Evolutionary conservation across 2,329 filamentous ascomycete species (phyloP), one percentile per base, ranked within the genome.

Genomic region (Pestalotiopsis sp.): DNA sequence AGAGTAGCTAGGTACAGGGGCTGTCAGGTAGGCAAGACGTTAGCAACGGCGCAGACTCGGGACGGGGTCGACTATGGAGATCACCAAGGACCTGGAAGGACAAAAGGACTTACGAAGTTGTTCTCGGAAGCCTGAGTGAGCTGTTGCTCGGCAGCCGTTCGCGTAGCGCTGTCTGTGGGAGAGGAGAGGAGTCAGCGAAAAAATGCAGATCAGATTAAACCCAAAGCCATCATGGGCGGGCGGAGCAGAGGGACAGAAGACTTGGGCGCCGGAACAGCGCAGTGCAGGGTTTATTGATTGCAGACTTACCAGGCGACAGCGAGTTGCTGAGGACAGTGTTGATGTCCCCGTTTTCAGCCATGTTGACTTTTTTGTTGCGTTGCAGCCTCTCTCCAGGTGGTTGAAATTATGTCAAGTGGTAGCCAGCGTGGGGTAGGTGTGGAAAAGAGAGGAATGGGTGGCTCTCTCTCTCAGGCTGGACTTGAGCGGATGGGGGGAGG

Each of bases 281-380:
- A 27, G 66, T 64, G 56, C 49, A 25, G 64, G 66, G 60, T 36
- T 9, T 36, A 36, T 36, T 9, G 6, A 36, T 36, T 36, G 36
- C 45, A 71, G 72, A 73, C 92, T 82, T 86, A 98, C 96, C 95
- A 80, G 95, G 88, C 80, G 95, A 97, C 85, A 98, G 91, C 82
- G 96, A 98, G 87, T 95, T 95, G 84, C 94, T 91, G 87, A 99
- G 92, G 86, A 99, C 95, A 86, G 94, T 92, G 87, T 95, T 97
- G 87, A 98, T 97, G 86, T 98, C 94, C 92, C 80, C 77, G 79
- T 77, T 95, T 86, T 86, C 88, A 83, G 87, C 88, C 87, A 89
- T 94, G 82, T 79, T 86, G 81, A 79, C 76, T 77, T 78, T 77
- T 73, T 65, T 61, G 11, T 23, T 66, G 39, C n/a, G 73, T 70